Conservation (phyloP, 2,329 filamentous ascomycete genomes). For the Cladophialophora psammophila region DNA sequence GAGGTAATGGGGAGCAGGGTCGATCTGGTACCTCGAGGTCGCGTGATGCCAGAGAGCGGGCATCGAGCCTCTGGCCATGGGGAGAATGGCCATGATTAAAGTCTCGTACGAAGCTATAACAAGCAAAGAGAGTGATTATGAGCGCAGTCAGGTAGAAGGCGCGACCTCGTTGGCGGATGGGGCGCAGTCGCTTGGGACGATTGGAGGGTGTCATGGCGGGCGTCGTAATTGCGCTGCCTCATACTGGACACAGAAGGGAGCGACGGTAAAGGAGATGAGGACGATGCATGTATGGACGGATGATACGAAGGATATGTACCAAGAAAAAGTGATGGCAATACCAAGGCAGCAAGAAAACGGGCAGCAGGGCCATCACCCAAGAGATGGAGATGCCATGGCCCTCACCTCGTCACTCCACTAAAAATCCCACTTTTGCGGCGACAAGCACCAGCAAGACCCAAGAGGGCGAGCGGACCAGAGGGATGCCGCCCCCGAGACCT, state of each 20-base stretch:
- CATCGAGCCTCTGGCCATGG: constrained; percentile 15
- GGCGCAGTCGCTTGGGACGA: constrained; percentile 15
- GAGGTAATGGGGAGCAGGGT: constrained; percentile 6
- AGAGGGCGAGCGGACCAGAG: background rate
- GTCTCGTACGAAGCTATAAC: constrained; percentile 32
- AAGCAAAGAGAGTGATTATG: constrained; percentile 35
- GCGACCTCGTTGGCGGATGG: constrained; percentile 31
- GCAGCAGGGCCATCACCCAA: constrained; percentile 6
- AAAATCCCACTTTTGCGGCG: constrained; percentile 1
- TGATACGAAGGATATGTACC: constrained; percentile 2
- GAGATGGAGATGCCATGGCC: background rate
- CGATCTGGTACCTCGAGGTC: constrained; percentile 33
- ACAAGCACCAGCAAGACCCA: constrained; percentile 1
- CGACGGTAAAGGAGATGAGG: background rate
- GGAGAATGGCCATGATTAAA: constrained; percentile 7
- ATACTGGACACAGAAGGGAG: constrained; percentile 20
- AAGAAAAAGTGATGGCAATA: constrained; percentile 7
- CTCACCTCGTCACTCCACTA: constrained; percentile 1
- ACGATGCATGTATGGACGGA: background rate
- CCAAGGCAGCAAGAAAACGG: constrained; percentile 1
- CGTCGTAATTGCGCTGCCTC: constrained; percentile 19
- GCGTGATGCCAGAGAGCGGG: constrained; percentile 30
- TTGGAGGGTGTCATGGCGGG: constrained; percentile 25
- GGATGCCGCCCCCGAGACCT: background rate
- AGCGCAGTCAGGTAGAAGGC: constrained; percentile 36